phyloP scores from a whole-genome alignment of 1,139 yeast species.

The Protomyces gravidus region DNA sequence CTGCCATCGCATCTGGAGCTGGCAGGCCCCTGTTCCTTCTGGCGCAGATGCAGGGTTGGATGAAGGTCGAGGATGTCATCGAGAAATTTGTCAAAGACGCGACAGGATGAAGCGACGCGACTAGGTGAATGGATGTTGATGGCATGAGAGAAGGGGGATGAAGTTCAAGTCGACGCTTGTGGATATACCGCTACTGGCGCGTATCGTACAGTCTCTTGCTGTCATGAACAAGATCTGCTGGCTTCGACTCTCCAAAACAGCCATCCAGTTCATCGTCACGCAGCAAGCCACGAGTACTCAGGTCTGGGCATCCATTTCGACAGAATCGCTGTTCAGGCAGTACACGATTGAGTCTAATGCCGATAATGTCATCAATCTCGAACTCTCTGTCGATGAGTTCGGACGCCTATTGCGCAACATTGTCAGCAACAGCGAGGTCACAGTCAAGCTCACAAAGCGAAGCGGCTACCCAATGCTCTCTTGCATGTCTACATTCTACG shows the following conservation, averaged over 20 bases:
- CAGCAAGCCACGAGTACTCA: constrained; percentile 30
- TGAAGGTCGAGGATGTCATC: too few relatives aligned
- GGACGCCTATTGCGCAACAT: constrained; percentile 27
- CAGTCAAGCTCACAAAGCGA: constrained; percentile 30
- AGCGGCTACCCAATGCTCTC: constrained; percentile 31
- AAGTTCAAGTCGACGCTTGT: constrained; percentile 28
- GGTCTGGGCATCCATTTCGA: constrained; percentile 30
- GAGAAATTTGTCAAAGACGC: not conserved
- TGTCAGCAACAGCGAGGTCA: constrained; percentile 27
- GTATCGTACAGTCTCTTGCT: constrained; percentile 37
- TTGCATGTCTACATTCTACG: constrained; percentile 26
- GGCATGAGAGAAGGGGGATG: constrained; percentile 9
- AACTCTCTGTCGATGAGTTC: constrained; percentile 27
- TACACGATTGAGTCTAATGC: constrained; percentile 30
- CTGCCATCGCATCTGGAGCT: constrained; percentile 6
- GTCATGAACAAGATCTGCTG: constrained; percentile 26
- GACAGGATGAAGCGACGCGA: not conserved
- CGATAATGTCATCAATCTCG: constrained; percentile 31
- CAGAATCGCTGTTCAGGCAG: constrained; percentile 21
- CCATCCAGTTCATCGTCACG: constrained; percentile 29
- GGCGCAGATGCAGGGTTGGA: too few relatives aligned
- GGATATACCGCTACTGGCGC: constrained; percentile 24
- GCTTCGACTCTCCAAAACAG: constrained; percentile 28
- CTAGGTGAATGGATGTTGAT: not conserved
- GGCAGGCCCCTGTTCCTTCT: too few relatives aligned